These are phyloP conservation scores for Citrus trifoliata DNA, from an alignment of 345 rosid species.

Conservation along the genomic window DNA sequence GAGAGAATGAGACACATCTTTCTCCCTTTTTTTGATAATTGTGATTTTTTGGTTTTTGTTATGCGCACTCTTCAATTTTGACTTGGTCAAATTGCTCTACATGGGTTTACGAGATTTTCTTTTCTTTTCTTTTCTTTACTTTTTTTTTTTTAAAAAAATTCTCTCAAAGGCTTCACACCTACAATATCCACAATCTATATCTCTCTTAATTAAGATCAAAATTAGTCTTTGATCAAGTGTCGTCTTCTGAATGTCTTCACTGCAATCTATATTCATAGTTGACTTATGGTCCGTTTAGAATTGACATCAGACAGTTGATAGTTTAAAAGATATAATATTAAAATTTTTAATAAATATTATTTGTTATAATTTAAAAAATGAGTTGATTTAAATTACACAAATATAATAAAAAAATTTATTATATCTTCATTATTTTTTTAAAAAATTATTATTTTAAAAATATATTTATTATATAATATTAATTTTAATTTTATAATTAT, in stretches of 20 bases:
- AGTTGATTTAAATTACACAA: rapidly evolving
- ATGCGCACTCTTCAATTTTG: not conserved
- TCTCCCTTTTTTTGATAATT: not conserved
- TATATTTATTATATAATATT: too few relatives aligned
- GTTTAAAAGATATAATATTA: too few relatives aligned
- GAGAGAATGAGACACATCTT: not conserved
- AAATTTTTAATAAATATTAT: rapidly evolving
- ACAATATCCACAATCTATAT: too few relatives aligned
- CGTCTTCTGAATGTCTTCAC: not conserved
- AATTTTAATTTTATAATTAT: too few relatives aligned
- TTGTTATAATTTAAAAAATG: rapidly evolving
- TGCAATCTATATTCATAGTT: not conserved
- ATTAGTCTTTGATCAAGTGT: not conserved
- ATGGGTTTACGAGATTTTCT: not conserved
- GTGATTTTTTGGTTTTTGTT: not conserved
- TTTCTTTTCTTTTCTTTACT: not conserved
- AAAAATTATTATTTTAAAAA: too few relatives aligned
- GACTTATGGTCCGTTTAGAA: not conserved
- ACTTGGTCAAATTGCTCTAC: slow-evolving; percentile 1
- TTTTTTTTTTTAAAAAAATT: too few relatives aligned
- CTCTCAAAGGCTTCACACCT: not conserved
- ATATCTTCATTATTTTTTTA: too few relatives aligned
- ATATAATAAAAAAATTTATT: too few relatives aligned
- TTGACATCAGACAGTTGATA: too few relatives aligned
- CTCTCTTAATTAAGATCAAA: not conserved